Evolutionary conservation across 78 protist species (phyloP).

Genomic region (Guillardia theta): DNA sequence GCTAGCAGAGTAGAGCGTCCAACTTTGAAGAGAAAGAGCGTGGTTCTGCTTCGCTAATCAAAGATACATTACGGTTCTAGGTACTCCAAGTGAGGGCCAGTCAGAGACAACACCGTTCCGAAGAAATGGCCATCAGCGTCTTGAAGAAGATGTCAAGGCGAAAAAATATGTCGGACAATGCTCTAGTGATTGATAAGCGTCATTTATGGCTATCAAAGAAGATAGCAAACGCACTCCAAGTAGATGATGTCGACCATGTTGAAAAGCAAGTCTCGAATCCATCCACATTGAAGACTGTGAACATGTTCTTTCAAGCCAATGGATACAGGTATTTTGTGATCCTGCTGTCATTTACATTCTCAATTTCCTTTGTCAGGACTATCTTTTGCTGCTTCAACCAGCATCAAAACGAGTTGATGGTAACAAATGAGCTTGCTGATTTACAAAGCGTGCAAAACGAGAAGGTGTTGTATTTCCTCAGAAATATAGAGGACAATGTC

Average conservation of each 20-base stretch:
- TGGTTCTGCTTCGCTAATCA: no score
- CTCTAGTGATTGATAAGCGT: background rate
- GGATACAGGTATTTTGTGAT: background rate
- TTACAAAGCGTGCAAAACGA: background rate
- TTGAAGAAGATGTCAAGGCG: no score
- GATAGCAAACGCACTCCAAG: background rate
- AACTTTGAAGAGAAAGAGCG: no score
- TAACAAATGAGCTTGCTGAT: background rate
- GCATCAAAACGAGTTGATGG: background rate
- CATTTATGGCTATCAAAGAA: background rate
- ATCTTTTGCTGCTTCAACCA: background rate
- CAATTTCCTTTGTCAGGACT: background rate
- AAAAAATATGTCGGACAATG: background rate
- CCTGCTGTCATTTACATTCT: background rate
- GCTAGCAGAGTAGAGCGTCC: no score
- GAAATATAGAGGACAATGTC: background rate
- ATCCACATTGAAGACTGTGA: background rate
- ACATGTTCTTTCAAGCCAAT: background rate
- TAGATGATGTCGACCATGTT: background rate
- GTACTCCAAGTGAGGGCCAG: no score
- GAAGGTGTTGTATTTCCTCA: background rate
- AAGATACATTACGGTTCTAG: no score
- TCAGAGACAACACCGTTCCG: no score
- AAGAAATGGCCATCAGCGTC: no score
- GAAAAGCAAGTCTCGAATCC: background rate